Base-by-base conservation (phyloP, 1,284 basidiomycete genomes). In the Quambalaria eucalypti region DNA sequence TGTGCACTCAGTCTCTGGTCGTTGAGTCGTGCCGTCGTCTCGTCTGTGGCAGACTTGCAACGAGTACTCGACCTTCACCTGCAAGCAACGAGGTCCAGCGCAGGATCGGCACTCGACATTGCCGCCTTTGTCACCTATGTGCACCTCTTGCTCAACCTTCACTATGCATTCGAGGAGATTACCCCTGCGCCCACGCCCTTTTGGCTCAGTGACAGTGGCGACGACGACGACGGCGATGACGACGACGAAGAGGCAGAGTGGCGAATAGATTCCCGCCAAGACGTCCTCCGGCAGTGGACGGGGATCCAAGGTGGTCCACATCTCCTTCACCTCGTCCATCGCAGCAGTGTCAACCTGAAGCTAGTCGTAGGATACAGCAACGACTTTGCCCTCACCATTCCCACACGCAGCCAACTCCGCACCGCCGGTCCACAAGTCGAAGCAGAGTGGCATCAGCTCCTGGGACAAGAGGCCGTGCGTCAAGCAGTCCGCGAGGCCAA, bases 401-500 rank as follows among this genome's bases (percentile, higher is more conserved):
- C 25, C 25, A 46, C 42, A 19, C 42, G 42, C 25, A 46, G 42
- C 25, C 42, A 46, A 14, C 16, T 26, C n/a, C 16, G 25, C 16
- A 26, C 42, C 16, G 30, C 38, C 8, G 55, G 38, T 1, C n/a
- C n/a, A n/a, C n/a, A n/a, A n/a, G 36, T 57, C 2, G 44, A 30
- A 19, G 29, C 30, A 36, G 38, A 21, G 12, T 47, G 38, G 25
- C 54, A 57, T 9, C 19, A 19, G 1, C 4, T 57, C 23, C 25
- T 51, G 1, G 29, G 48, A 28, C 55, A 52, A 28, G 40, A 36
- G 7, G 30, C 28, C 4, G 44, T 57, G 28, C 29, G 57, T 4
- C 16, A 19, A 21, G 25, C 23, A 16, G 25, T 60, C 14, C n/a
- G 54, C 19, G 55, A 53, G n/a, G 55, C 57, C 30, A 29, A 44